Base-by-base conservation (phyloP, 495 filamentous ascomycete genomes). In the Hypoxylon fuscum region DNA sequence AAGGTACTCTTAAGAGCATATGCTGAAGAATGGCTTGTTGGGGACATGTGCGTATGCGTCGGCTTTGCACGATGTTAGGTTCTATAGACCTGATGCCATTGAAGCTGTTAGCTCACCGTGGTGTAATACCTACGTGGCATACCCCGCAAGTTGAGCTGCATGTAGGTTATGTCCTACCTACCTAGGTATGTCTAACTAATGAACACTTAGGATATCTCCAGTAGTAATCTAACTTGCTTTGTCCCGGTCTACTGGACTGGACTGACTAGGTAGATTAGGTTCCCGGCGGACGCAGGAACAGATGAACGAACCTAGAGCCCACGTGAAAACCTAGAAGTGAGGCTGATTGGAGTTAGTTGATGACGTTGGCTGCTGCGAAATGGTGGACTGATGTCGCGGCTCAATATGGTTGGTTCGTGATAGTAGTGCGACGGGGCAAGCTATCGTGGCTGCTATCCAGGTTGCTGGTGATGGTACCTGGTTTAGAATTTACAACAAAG, bases 261-360 rank as follows among this genome's bases (percentile, higher is more conserved):
- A 29, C 18, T 52, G 59, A 52, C 54, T 17, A 57, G 59, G 37
- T 23, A 56, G 59, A 52, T 63, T 57, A 45, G 46, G 53, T 45
- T 64, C 46, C 23, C n/a, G 29, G 52, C 25, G 43, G 61, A 64
- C 49, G 61, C 61, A 64, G 61, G 61, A 53, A 64, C 61, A 48
- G 41, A 64, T 11, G 29, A 41, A 27, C 23, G 12, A 51, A 52
- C 47, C 59, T 45, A 47, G 41, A 49, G 41, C 48, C 61, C 61
- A 64, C 54, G 48, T 55, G 61, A 34, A 48, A 55, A 48, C 42
- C 54, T 41, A 54, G 27, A 58, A 62, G 44, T 44, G 35, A 32
- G 49, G 43, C 34, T 53, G 42, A 46, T 41, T 52, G 52, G 23
- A 25, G 59, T 22, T 35, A 31, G 40, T 15, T 45, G 54, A 38